Evolutionary conservation across 2,329 filamentous ascomycete species (phyloP).

Genomic region (Botryosphaeria dothidea): DNA sequence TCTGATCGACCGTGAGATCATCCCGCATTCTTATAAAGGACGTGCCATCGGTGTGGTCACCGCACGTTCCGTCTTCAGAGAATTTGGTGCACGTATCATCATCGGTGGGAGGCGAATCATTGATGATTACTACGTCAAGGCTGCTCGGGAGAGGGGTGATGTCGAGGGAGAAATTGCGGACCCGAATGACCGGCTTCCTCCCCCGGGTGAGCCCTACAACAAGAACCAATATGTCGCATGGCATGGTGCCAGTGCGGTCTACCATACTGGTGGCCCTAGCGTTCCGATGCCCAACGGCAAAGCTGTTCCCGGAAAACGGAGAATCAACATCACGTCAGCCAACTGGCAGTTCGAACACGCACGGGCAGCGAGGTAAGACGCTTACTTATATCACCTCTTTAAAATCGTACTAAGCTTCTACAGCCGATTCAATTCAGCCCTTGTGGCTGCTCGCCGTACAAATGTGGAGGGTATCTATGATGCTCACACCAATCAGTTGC

Average conservation of each 20-base stretch:
- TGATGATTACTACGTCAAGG: constrained; percentile 86
- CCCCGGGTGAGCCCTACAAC: constrained; percentile 86
- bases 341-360: constrained; percentile 99
- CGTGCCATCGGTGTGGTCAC: constrained; percentile 96
- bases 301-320: constrained; percentile 72
- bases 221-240: constrained; percentile 98
- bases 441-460: constrained; percentile 67
- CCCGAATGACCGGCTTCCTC: constrained; percentile 77
- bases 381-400: constrained; percentile 11
- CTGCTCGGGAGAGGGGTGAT: constrained; percentile 72
- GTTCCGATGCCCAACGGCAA: constrained; percentile 77
- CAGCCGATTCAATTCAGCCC: constrained; percentile 80
- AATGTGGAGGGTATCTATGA: constrained; percentile 84
- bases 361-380: constrained; percentile 76
- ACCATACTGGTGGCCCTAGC: constrained; percentile 78
- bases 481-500: constrained; percentile 88
- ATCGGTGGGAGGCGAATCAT: constrained; percentile 83
- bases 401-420: constrained; percentile 23
- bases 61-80: constrained; percentile 91
- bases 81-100: constrained; percentile 92
- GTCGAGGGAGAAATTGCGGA: constrained; percentile 90
- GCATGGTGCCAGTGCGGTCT: constrained; percentile 95
- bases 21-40: constrained; percentile 98
- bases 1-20: constrained; percentile 91
- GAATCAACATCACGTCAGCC: constrained; percentile 83